Evolutionary conservation across 176 grass and related monocot species (phyloP), one percentile per base, ranked within the genome.

Genomic region (Oryza rufipogon): DNA sequence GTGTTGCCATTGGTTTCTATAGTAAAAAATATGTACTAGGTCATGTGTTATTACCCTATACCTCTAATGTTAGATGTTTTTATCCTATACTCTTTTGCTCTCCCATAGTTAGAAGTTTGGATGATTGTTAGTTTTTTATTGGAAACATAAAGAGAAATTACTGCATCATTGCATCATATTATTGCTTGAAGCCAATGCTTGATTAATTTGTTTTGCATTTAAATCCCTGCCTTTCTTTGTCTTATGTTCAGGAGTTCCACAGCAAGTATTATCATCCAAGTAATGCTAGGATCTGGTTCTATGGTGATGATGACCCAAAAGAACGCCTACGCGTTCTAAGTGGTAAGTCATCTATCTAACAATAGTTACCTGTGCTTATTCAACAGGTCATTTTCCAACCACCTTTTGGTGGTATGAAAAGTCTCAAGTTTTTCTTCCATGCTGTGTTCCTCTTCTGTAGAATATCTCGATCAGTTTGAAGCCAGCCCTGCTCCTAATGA

Each of bases 241-340:
- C 47, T 69, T 84, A 74, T 78, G 52, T 84, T 71, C 81, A 99
- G 96, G 93, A 94, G 66, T 99, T 99, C 83, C 96, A 99, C 76
- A 83, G 80, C 76, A 99, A 86, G 63, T 94, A 94, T 46, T 99
- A 99, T 70, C 96, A 99, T 89, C 91, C 93, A 39, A 94, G 93
- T 84, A 99, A 99, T 92, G 89, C 91, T 38, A 96, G 93, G 87
- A 96, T 96, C 83, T 99, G 96, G 96, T 96, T 99, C 85, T 99
- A 99, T 9, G 96, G 96, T 41, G 91, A 99, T 76, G 96, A 96
- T 91, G 89, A 94, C 67, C 86, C 93, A 87, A 91, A 86, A 83
- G 96, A 91, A 76, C 81, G 93, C 17, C 54, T 99, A 71, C 86
- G 72, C 11, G 69, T 96, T 73, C 79, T 99, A 80, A 99, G 91